A percentile compares a stretch with the other conserved stretches of the same genome.
Conservation (phyloP, 176 grass and related monocot species). For the Ananas comosus region DNA sequence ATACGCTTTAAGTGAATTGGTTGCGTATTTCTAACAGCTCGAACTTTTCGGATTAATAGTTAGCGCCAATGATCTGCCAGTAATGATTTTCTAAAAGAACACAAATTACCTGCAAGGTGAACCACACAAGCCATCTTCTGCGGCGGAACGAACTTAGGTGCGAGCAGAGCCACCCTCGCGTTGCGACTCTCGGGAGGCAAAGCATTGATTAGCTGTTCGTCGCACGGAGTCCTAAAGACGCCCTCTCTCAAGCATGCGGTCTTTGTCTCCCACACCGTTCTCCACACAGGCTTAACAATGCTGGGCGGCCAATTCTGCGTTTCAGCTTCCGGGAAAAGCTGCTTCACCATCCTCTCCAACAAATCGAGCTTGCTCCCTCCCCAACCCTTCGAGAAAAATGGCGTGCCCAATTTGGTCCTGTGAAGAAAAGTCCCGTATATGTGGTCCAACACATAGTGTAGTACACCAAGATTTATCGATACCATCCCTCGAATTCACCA, state of each 20-base stretch:
- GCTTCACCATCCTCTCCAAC: slow-evolving; percentile 80
- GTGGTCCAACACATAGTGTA: slow-evolving; percentile 79
- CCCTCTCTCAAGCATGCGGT: slow-evolving; percentile 67
- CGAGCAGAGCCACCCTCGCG: slow-evolving; percentile 86
- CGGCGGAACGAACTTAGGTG: slow-evolving; percentile 53
- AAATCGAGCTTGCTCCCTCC: slow-evolving; percentile 72
- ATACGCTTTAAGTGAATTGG: too few relatives aligned
- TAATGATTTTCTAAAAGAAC: not conserved
- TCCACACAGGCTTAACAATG: slow-evolving; percentile 58
- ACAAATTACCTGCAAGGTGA: slow-evolving; percentile 76
- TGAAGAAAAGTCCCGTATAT: slow-evolving; percentile 76
- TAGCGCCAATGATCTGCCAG: too few relatives aligned
- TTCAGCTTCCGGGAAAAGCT: slow-evolving; percentile 54
- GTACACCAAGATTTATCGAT: slow-evolving; percentile 66
- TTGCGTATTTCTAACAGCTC: too few relatives aligned
- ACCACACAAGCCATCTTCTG: slow-evolving; percentile 87
- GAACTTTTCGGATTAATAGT: too few relatives aligned
- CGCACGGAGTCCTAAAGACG: slow-evolving; percentile 68
- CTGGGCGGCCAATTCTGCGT: slow-evolving; percentile 56
- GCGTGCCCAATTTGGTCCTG: slow-evolving; percentile 65
- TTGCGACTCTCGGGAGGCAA: slow-evolving; percentile 75
- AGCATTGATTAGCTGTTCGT: slow-evolving; percentile 49
- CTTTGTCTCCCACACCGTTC: slow-evolving; percentile 83
- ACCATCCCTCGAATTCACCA: slow-evolving; percentile 40
- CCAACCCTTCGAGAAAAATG: slow-evolving; percentile 94